A percentile compares a stretch with the other conserved stretches of the same genome.
Evolutionary conservation across 176 grass and related monocot genomes (phyloP).

Genomic region (Oryza coarctata): DNA sequence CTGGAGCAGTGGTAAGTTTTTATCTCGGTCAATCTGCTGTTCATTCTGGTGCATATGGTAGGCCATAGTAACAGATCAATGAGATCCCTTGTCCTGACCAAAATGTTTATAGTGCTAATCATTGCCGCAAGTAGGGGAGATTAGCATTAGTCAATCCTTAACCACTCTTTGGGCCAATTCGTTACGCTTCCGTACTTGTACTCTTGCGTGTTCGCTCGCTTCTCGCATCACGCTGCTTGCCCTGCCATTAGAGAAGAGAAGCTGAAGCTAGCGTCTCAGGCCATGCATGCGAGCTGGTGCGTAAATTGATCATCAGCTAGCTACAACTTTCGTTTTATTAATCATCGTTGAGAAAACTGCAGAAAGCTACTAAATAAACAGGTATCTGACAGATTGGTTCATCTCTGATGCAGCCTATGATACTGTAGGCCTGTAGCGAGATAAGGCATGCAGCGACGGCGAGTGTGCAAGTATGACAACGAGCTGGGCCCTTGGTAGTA

Average conservation of each 20-base stretch:
- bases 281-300: background rate
- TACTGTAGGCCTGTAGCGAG: background rate
- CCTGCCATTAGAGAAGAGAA: background rate
- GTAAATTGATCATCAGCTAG: background rate
- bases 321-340: background rate
- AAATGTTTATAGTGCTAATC: background rate
- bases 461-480: background rate
- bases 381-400: conserved; percentile 2
- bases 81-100: background rate
- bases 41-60: background rate
- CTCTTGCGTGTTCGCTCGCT: background rate
- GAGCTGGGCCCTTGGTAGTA: background rate
- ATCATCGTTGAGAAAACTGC: background rate
- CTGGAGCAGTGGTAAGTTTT: background rate
- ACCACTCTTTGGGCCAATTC: background rate
- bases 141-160: background rate
- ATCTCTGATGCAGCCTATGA: background rate
- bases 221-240: background rate
- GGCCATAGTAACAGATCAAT: background rate
- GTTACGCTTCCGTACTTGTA: background rate
- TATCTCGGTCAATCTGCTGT: background rate
- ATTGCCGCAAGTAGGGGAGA: background rate
- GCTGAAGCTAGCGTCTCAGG: background rate
- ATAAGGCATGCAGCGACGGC: background rate
- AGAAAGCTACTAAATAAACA: background rate